These are phyloP conservation scores for Colletotrichum phormii DNA, from an alignment of 2,329 filamentous ascomycete genomes.

Conservation along the genomic window DNA sequence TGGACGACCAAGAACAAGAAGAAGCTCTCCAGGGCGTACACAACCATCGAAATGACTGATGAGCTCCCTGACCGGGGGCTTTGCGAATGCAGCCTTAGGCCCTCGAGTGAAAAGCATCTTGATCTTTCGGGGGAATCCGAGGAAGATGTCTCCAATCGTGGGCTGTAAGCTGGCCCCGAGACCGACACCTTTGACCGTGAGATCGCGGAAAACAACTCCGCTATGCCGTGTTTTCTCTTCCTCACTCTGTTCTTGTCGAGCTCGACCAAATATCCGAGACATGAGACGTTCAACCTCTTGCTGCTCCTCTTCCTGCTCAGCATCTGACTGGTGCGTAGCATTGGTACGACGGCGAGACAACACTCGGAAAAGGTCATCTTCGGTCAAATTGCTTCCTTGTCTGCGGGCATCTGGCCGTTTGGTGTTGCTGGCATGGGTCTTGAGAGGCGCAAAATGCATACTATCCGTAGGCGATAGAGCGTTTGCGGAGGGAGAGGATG, in stretches of 20 bases:
- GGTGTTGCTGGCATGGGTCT: constrained; percentile 36
- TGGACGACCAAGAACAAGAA: constrained; percentile 68
- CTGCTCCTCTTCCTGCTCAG: constrained; percentile 52
- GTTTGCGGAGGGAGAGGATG: constrained; percentile 16
- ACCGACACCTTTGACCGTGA: constrained; percentile 78
- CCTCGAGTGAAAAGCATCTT: constrained; percentile 42
- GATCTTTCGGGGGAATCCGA: constrained; percentile 44
- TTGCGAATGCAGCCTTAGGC: constrained; percentile 49
- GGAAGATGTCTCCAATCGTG: constrained; percentile 52
- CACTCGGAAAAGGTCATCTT: constrained; percentile 63
- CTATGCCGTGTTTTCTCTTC: constrained; percentile 77
- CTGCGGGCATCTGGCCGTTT: constrained; percentile 40
- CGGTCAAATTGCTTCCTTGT: constrained; percentile 48
- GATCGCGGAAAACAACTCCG: constrained; percentile 76
- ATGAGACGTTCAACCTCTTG: constrained; percentile 71
- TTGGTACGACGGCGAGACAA: constrained; percentile 62
- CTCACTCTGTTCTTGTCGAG: constrained; percentile 73
- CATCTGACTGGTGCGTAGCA: constrained; percentile 46
- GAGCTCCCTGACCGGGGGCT: constrained; percentile 47
- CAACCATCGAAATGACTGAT: constrained; percentile 67
- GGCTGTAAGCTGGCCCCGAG: constrained; percentile 68
- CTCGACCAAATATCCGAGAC: constrained; percentile 77
- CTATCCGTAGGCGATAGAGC: constrained; percentile 2
- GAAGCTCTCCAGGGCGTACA: constrained; percentile 66
- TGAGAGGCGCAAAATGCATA: constrained; percentile 44